These are phyloP conservation scores for Scorias spongiosa DNA, from an alignment of 2,329 filamentous ascomycete species.

Conservation along the genomic window DNA sequence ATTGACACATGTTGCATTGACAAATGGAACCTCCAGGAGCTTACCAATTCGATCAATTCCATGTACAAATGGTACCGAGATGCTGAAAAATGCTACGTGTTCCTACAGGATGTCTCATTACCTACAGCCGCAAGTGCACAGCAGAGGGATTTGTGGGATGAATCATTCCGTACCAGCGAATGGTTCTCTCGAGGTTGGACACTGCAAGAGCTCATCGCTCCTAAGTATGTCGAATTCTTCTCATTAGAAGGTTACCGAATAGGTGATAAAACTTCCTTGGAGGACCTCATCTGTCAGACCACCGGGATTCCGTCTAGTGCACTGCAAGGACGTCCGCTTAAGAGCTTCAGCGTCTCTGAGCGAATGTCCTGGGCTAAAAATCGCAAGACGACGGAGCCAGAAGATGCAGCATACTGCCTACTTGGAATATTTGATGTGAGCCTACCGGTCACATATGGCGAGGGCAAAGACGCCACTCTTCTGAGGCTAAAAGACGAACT, in stretches of 20 bases:
- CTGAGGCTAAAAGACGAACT: neutral
- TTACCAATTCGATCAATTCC: slow-evolving; percentile 9
- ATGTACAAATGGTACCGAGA: slow-evolving; percentile 11
- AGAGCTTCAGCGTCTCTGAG: slow-evolving; percentile 1
- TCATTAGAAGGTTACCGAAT: slow-evolving; percentile 1
- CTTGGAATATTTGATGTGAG: slow-evolving; percentile 12
- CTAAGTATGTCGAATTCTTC: slow-evolving; percentile 4
- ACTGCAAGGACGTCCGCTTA: neutral
- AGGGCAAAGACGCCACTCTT: slow-evolving; percentile 3
- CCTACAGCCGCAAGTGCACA: neutral
- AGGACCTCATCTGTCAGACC: slow-evolving; percentile 1
- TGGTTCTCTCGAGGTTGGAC: slow-evolving; percentile 8
- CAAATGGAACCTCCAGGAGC: slow-evolving; percentile 5
- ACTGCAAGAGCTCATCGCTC: slow-evolving; percentile 7
- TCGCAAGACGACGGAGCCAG: slow-evolving; percentile 7
- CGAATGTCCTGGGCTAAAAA: slow-evolving; percentile 4
- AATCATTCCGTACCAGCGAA: slow-evolving; percentile 2
- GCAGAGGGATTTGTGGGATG: neutral
- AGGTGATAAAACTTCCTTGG: slow-evolving; percentile 1
- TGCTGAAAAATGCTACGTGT: slow-evolving; percentile 7
- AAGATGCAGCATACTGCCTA: slow-evolving; percentile 15
- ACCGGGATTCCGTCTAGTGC: slow-evolving; percentile 1
- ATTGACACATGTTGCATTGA: slow-evolving; percentile 12
- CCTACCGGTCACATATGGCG: slow-evolving; percentile 17
- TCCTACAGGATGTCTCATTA: slow-evolving; percentile 5